A percentile compares a stretch with the other conserved stretches of the same genome.
Conservation (phyloP, 2,329 filamentous ascomycete genomes). For the Clonostachys rosea region DNA sequence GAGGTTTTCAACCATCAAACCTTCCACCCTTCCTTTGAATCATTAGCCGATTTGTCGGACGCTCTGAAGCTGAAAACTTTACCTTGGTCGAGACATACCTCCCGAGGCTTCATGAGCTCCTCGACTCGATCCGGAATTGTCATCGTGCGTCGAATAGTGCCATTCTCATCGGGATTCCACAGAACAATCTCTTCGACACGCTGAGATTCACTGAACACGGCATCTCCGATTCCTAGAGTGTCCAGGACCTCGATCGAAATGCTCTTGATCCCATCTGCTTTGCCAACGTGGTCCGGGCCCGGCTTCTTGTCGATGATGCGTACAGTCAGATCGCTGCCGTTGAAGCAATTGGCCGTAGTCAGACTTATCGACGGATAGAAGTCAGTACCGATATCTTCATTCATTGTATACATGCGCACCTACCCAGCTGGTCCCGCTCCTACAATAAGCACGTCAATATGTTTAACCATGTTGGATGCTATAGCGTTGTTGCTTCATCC, state of each 20-base stretch:
- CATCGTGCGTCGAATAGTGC: constrained; percentile 51
- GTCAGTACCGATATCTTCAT: too few relatives aligned
- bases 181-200: constrained; percentile 57
- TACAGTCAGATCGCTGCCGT: too few relatives aligned
- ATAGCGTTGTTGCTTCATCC: too few relatives aligned
- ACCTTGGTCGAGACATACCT: constrained; percentile 68
- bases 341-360: too few relatives aligned
- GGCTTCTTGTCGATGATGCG: background rate
- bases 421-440: too few relatives aligned
- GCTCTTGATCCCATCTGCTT: too few relatives aligned
- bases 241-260: constrained; percentile 38
- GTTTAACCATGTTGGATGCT: too few relatives aligned
- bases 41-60: too few relatives aligned
- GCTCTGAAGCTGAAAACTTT: constrained; percentile 19
- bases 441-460: too few relatives aligned
- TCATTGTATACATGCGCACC: too few relatives aligned
- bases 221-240: constrained; percentile 61
- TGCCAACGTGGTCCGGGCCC: constrained; percentile 2
- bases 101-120: constrained; percentile 57
- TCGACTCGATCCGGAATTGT: constrained; percentile 59
- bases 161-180: constrained; percentile 59
- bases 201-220: constrained; percentile 61
- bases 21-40: constrained; percentile 40
- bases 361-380: too few relatives aligned
- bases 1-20: constrained; percentile 60